phyloP scores from a whole-genome alignment of 176 grass and related monocot species.

The Hordeum marinum region DNA sequence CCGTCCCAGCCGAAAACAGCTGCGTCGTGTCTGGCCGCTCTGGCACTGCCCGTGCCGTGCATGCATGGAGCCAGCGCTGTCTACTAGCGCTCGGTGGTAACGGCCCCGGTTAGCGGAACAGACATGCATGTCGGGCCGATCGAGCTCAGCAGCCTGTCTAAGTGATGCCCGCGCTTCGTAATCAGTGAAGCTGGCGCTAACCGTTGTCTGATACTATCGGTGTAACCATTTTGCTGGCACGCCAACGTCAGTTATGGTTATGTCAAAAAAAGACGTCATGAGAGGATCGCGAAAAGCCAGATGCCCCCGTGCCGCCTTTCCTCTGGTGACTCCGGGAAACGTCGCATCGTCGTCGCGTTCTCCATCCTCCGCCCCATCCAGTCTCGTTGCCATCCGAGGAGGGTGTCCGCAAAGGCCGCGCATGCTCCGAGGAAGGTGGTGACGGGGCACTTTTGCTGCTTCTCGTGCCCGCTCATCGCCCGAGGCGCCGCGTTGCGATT shows the following conservation, averaged over 20 bases:
- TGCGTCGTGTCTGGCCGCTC: neutral
- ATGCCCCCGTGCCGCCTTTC: too few relatives aligned
- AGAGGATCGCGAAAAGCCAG: too few relatives aligned
- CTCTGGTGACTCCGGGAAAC: too few relatives aligned
- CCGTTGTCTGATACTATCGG: neutral
- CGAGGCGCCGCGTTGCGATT: too few relatives aligned
- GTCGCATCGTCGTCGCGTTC: too few relatives aligned
- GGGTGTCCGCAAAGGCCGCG: too few relatives aligned
- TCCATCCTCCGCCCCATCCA: too few relatives aligned
- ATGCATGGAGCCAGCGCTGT: neutral
- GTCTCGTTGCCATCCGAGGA: too few relatives aligned
- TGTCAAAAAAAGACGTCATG: too few relatives aligned
- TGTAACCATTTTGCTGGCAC: neutral
- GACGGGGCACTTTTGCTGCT: too few relatives aligned
- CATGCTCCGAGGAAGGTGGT: too few relatives aligned
- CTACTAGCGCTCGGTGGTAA: conserved; percentile 14
- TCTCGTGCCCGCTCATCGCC: too few relatives aligned
- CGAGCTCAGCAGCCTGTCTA: neutral
- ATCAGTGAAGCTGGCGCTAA: neutral
- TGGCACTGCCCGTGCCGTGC: neutral
- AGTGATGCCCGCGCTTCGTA: neutral
- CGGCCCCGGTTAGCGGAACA: conserved; percentile 8
- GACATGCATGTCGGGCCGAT: neutral
- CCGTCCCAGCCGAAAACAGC: neutral
- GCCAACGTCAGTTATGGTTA: neutral